These are phyloP conservation scores for Pythium guiyangense DNA, from an alignment of 352 stramenopile genomes.

Conservation along the genomic window DNA sequence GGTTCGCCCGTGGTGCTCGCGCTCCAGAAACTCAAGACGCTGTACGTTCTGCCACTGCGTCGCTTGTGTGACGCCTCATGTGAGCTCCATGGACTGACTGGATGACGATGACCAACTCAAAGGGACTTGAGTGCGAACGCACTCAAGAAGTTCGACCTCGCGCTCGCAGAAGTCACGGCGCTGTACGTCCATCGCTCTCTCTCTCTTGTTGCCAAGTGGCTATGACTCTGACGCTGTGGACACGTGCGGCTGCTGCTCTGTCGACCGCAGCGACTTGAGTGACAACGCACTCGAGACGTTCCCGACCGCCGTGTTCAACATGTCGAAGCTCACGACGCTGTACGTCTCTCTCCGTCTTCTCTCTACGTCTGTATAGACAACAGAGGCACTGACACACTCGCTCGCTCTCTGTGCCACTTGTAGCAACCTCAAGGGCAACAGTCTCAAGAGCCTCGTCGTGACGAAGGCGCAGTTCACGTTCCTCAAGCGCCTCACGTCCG, in stretches of 20 bases:
- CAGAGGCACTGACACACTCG: too few relatives aligned
- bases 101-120: background rate
- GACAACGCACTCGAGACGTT: slow-evolving; percentile 58
- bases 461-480: slow-evolving; percentile 38
- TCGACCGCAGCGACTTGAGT: slow-evolving; percentile 34
- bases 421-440: slow-evolving; percentile 55
- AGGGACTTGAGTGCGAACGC: slow-evolving; percentile 47
- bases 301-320: slow-evolving; percentile 53
- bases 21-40: slow-evolving; percentile 35
- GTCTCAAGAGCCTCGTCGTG: slow-evolving; percentile 36
- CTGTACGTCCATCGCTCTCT: slow-evolving; percentile 16
- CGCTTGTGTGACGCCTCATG: too few relatives aligned
- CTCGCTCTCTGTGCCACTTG: background rate
- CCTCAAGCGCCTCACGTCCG: slow-evolving; percentile 32
- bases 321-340: slow-evolving; percentile 63
- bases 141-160: slow-evolving; percentile 36
- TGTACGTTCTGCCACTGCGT: slow-evolving; percentile 20
- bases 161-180: slow-evolving; percentile 29
- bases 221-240: background rate
- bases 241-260: background rate
- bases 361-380: too few relatives aligned
- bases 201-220: background rate
- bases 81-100: background rate
- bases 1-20: slow-evolving; percentile 28
- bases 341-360: slow-evolving; percentile 14